phyloP scores from a whole-genome alignment of 1,139 yeast species.

The Geotrichum fermentans region DNA sequence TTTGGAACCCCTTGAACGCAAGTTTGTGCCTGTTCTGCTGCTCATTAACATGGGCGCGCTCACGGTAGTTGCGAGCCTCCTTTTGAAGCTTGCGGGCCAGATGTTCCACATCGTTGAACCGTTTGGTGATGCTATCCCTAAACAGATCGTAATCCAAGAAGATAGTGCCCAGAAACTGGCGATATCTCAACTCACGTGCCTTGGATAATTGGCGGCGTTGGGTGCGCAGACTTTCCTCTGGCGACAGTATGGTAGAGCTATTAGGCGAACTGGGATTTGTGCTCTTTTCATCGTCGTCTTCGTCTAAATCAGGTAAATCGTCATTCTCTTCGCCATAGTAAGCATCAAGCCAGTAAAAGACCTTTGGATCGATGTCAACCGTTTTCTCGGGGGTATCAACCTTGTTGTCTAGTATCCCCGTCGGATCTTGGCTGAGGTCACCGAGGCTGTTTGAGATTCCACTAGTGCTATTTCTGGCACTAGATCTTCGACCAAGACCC shows the following conservation, averaged over 20 bases:
- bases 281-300: conserved; percentile 7
- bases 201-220: conserved; percentile 13
- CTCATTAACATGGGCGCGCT: conserved; percentile 36
- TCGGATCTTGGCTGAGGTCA: conserved; percentile 5
- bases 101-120: conserved; percentile 88
- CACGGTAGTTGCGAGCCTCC: conserved; percentile 56
- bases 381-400: conserved; percentile 16
- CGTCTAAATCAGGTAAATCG: conserved; percentile 12
- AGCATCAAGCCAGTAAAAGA: conserved; percentile 35
- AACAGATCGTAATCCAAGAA: conserved; percentile 50
- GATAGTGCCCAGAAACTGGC: conserved; percentile 34
- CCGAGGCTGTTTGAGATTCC: conserved; percentile 6
- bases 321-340: conserved; percentile 22
- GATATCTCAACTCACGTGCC: conserved; percentile 28
- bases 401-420: conserved; percentile 21
- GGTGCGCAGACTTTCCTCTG: background rate
- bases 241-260: background rate
- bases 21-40: conserved; percentile 49
- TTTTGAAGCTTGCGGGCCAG: conserved; percentile 80
- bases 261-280: conserved; percentile 2
- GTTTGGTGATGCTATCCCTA: conserved; percentile 60
- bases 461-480: conserved; percentile 18
- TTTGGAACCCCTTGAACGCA: conserved; percentile 56
- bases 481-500: conserved; percentile 29
- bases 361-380: conserved; percentile 22